Evolutionary conservation across 169 alveolate species (phyloP), one percentile per base, ranked within the genome.

Genomic region (Eimeria acervulina): DNA sequence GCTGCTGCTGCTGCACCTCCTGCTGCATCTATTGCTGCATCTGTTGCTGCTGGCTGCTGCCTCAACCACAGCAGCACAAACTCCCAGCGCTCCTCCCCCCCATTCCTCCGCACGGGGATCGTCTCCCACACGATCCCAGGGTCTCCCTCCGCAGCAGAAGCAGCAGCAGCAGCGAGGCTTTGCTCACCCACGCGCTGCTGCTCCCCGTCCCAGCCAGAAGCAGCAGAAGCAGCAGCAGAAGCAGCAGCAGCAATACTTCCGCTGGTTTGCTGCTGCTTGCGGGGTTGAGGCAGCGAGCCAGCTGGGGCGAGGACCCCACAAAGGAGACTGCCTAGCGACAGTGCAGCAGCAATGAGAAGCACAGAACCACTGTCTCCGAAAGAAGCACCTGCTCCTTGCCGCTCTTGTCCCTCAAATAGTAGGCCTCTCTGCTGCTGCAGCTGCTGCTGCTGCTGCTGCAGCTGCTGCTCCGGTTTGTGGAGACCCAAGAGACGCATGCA

Each of bases 41-140:
- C 26, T 15, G 68, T 3, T 59, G n/a, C 0, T 59, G 68, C 26
- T 33, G 90, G 10, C 10, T 4, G 15, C 40, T 47, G 42, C 61
- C 70, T 68, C 72, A 81, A 5, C 90, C 90, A 81, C 72, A 81
- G 90, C 90, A 81, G 70, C 63, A 42, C 26, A 28, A 81, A 81
- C 38, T 26, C 61, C 90, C 90, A 81, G 21, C 70, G 90, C 38
- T 26, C 21, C 70, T 47, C 90, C 59, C 87, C 87, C 13, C 5
- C 10, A 6, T 36, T 31, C 31, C 51, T 36, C 1, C 51, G 87
- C 31, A 76, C 87, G 59, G 44, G 59, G 61, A 23, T 40, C 44
- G 33, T 36, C 33, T 76, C 33, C 59, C 87, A 38, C 33, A 7
- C 63, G 42, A 26, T 33, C 70, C 42, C 70, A 26, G 70, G 1